A percentile compares a stretch with the other conserved stretches of the same genome.
These are phyloP conservation scores for Fomitopsis palustris DNA, from an alignment of 1,284 basidiomycete species.

Conservation along the genomic window DNA sequence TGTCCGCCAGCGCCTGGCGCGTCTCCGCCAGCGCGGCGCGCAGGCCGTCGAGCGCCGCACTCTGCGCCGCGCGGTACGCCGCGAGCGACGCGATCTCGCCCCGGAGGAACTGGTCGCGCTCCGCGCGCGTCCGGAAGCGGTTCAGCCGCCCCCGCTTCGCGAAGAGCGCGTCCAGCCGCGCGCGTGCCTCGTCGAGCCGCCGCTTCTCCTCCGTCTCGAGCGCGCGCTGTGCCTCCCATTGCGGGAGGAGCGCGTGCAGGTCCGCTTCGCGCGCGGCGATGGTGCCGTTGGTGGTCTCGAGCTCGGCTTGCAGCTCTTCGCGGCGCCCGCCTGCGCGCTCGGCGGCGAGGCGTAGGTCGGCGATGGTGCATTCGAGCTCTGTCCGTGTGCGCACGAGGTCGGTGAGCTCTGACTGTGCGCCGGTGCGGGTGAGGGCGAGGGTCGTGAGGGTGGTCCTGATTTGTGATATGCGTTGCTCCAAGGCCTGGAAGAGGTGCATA, in stretches of 20 bases:
- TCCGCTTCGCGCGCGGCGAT: slow-evolving; percentile 63
- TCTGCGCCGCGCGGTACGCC: slow-evolving; percentile 50
- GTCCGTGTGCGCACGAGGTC: slow-evolving; percentile 78
- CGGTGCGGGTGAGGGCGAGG: slow-evolving; percentile 63
- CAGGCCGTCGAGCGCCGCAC: slow-evolving; percentile 44
- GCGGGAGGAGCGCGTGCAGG: slow-evolving; percentile 61
- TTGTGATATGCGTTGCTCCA: slow-evolving; percentile 75
- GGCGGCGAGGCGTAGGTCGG: slow-evolving; percentile 70
- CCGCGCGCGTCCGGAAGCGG: slow-evolving; percentile 80
- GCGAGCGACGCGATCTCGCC: slow-evolving; percentile 73
- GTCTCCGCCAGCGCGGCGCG: slow-evolving; percentile 44
- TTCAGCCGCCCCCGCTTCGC: slow-evolving; percentile 86
- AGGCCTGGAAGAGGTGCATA: slow-evolving; percentile 39
- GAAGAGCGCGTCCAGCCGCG: slow-evolving; percentile 70
- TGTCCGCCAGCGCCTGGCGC: slow-evolving; percentile 46
- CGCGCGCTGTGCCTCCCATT: slow-evolving; percentile 56
- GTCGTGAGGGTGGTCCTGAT: slow-evolving; percentile 72
- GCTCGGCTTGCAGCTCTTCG: slow-evolving; percentile 64
- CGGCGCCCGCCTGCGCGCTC: slow-evolving; percentile 61
- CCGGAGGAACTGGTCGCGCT: slow-evolving; percentile 77
- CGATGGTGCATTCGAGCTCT: slow-evolving; percentile 81
- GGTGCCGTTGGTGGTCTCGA: slow-evolving; percentile 54
- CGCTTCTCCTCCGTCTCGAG: slow-evolving; percentile 68
- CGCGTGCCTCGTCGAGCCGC: slow-evolving; percentile 69
- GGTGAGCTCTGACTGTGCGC: slow-evolving; percentile 72